Evolutionary conservation across 495 filamentous ascomycete species (phyloP).

Genomic region (Cercophora newfieldiana): DNA sequence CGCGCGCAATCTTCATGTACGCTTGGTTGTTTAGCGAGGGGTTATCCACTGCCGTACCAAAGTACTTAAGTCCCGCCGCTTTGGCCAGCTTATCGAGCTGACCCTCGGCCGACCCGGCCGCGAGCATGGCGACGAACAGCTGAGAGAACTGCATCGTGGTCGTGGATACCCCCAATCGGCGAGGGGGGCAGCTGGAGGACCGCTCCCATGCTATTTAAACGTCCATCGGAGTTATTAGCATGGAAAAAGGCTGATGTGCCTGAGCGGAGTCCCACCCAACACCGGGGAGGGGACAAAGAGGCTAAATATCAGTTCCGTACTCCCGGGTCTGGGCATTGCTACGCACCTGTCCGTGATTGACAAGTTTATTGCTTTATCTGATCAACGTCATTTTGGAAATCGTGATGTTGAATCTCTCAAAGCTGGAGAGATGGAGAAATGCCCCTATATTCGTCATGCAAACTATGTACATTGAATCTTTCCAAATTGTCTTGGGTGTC

Average conservation of each 20-base stretch:
- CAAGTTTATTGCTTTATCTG: no score
- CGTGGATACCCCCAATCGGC: not conserved
- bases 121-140: not conserved
- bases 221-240: not conserved
- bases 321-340: not conserved
- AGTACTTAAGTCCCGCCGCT: constrained; percentile 52
- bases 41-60: constrained; percentile 61
- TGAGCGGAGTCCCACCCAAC: not conserved
- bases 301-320: not conserved
- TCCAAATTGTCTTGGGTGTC: no score
- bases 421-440: not conserved
- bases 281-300: not conserved
- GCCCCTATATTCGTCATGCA: not conserved
- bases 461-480: not conserved
- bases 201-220: not conserved
- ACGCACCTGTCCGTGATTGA: no score
- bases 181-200: not conserved
- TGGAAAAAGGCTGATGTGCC: not conserved
- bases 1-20: constrained; percentile 43
- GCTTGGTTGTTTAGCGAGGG: constrained; percentile 48
- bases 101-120: not conserved
- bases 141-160: not conserved
- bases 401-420: no score
- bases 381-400: no score
- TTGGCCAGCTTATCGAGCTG: constrained; percentile 51